phyloP scores from a whole-genome alignment of 768 basidiomycete species.

The Xerocomus spinulosus region DNA sequence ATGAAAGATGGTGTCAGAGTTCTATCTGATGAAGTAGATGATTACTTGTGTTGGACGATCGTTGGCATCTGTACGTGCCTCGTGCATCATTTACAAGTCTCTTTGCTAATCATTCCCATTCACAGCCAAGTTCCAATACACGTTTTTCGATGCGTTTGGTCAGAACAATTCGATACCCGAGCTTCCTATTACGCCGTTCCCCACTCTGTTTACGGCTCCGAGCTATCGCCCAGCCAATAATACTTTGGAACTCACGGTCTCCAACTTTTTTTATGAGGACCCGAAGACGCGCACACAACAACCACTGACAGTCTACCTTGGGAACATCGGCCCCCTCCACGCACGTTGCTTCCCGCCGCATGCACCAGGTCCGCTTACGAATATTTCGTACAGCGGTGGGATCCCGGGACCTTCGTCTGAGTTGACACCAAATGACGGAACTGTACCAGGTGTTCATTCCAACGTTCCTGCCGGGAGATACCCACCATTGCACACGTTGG shows the following conservation, averaged over 20 bases:
- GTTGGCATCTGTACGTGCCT: constrained; percentile 81
- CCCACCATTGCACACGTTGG: constrained; percentile 67
- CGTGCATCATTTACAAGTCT: constrained; percentile 4
- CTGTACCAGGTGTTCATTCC: constrained; percentile 14
- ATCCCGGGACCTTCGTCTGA: constrained; percentile 37
- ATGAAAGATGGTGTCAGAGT: constrained; percentile 70
- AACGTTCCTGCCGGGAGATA: constrained; percentile 43
- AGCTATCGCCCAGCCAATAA: constrained; percentile 66
- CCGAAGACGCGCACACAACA: constrained; percentile 56
- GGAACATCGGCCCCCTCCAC: constrained; percentile 82
- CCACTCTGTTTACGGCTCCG: constrained; percentile 78
- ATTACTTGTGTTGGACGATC: constrained; percentile 94
- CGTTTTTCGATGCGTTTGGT: constrained; percentile 87
- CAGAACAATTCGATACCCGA: constrained; percentile 74
- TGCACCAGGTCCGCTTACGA: constrained; percentile 63
- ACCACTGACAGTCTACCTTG: constrained; percentile 86
- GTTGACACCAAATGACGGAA: constrained; percentile 25
- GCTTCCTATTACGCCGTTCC: constrained; percentile 84
- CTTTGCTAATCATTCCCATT: constrained; percentile 17
- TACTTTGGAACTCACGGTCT: constrained; percentile 77
- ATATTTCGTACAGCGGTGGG: constrained; percentile 53
- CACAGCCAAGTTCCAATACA: constrained; percentile 88
- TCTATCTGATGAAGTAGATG: constrained; percentile 87
- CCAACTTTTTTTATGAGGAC: constrained; percentile 83
- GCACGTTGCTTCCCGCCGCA: constrained; percentile 72